Percentiles rank a stretch among this genome's conserved stretches.
phyloP scores from a whole-genome alignment of 1,139 yeast species.

The Debaryomyces nepalensis region DNA sequence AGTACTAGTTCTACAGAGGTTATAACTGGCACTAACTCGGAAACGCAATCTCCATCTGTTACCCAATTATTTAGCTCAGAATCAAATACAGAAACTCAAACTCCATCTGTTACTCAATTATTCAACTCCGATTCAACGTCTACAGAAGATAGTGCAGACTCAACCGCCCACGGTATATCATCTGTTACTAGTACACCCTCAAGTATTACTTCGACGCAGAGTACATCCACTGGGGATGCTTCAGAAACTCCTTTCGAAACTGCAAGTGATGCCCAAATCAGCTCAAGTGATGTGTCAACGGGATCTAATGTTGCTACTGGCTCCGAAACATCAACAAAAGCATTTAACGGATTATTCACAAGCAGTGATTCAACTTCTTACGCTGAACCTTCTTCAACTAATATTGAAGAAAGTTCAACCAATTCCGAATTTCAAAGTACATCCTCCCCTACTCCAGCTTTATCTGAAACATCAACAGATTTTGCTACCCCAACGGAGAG shows the following conservation, averaged over 20 bases:
- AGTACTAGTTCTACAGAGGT: too few species aligned
- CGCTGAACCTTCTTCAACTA: neutral
- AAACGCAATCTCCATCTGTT: too few species aligned
- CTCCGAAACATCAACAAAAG: neutral
- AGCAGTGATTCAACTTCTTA: conserved; percentile 4
- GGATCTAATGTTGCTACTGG: neutral
- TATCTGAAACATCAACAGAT: conserved; percentile 10
- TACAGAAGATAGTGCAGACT: too few species aligned
- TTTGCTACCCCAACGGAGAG: conserved; percentile 12
- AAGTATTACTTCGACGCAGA: too few species aligned
- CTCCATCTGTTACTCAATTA: neutral
- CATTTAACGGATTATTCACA: neutral
- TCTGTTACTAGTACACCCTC: too few species aligned
- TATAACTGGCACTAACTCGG: too few species aligned
- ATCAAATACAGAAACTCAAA: neutral
- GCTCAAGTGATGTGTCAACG: neutral
- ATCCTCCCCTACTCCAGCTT: conserved; percentile 4
- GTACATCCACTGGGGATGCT: neutral
- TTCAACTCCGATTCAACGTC: neutral
- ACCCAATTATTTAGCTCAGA: too few species aligned
- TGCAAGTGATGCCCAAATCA: neutral
- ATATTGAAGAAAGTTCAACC: neutral
- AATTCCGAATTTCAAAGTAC: neutral
- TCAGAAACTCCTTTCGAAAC: neutral
- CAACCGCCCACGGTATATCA: too few species aligned